Evolutionary conservation across 805 yeast genomes (phyloP).

Genomic region (Yarrowia sp.): DNA sequence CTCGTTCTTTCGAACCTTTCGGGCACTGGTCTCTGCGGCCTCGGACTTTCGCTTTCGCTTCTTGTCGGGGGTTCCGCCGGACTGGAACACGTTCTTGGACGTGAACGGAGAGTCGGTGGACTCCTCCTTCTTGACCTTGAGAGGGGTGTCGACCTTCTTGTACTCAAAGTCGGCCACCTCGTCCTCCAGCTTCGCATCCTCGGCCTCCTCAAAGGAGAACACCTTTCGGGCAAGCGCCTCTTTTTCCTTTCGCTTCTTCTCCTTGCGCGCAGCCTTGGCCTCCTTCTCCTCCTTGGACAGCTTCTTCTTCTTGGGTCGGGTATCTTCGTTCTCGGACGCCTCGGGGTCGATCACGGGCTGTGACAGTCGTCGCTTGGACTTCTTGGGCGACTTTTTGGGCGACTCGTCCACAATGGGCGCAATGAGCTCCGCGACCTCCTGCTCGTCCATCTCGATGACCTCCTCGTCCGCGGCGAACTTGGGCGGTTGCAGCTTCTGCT

Average conservation of each 20-base stretch:
- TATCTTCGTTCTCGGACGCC: background rate
- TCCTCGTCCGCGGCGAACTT: background rate
- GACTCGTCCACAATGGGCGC: background rate
- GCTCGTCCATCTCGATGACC: background rate
- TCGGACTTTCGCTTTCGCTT: conserved; percentile 25
- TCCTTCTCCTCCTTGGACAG: conserved; percentile 10
- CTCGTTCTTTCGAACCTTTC: conserved; percentile 7
- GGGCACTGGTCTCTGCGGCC: background rate
- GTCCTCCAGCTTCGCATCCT: background rate
- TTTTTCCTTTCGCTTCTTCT: conserved; percentile 19
- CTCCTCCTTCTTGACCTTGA: conserved; percentile 22
- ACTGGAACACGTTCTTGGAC: conserved; percentile 29
- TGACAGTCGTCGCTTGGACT: conserved; percentile 15
- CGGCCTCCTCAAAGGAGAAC: background rate
- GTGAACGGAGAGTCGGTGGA: conserved; percentile 27
- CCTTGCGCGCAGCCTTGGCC: conserved; percentile 19
- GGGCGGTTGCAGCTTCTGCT: background rate
- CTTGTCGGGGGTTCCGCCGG: conserved; percentile 26
- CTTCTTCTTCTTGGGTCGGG: conserved; percentile 23
- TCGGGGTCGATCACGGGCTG: conserved; percentile 17
- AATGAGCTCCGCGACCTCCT: conserved; percentile 6
- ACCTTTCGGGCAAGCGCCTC: background rate
- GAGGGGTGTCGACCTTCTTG: conserved; percentile 16
- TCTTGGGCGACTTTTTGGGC: conserved; percentile 16
- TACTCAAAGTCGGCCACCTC: conserved; percentile 14